Percentiles rank a stretch among this genome's conserved stretches.
Evolutionary conservation across 352 stramenopile genomes (phyloP).

Genomic region (Pythium phragmiticola): DNA sequence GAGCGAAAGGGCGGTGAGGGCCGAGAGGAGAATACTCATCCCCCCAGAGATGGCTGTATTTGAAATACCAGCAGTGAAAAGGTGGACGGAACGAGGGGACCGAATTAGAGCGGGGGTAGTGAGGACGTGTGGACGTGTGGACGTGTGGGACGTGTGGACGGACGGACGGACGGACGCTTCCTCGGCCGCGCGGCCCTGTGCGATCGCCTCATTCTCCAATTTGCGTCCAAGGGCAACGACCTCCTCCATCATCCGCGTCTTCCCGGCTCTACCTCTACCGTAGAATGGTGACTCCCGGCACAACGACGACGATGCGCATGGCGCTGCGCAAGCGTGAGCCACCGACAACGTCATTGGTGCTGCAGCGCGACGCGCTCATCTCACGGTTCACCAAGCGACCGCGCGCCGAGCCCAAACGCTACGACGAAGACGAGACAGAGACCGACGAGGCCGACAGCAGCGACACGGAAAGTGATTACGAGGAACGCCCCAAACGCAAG

Average conservation of each 20-base stretch:
- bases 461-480: conserved; percentile 27
- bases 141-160: background rate
- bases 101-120: no score
- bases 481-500: background rate
- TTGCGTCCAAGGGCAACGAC: conserved; percentile 8
- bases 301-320: conserved; percentile 12
- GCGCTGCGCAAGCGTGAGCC: conserved; percentile 27
- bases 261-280: background rate
- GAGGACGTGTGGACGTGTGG: background rate
- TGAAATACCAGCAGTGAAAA: background rate
- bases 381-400: conserved; percentile 24
- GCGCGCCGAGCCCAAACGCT: background rate
- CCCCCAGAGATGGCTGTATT: no score
- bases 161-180: background rate
- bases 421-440: conserved; percentile 5
- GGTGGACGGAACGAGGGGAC: background rate
- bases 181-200: background rate
- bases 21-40: no score
- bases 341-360: conserved; percentile 11
- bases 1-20: conserved; percentile 3
- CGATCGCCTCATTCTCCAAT: conserved; percentile 18
- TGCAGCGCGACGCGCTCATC: conserved; percentile 27
- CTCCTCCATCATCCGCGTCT: conserved; percentile 7
- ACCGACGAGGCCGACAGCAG: conserved; percentile 5
- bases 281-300: background rate